phyloP scores from a whole-genome alignment of 1,284 basidiomycete species.

The Ganoderma multipileum region DNA sequence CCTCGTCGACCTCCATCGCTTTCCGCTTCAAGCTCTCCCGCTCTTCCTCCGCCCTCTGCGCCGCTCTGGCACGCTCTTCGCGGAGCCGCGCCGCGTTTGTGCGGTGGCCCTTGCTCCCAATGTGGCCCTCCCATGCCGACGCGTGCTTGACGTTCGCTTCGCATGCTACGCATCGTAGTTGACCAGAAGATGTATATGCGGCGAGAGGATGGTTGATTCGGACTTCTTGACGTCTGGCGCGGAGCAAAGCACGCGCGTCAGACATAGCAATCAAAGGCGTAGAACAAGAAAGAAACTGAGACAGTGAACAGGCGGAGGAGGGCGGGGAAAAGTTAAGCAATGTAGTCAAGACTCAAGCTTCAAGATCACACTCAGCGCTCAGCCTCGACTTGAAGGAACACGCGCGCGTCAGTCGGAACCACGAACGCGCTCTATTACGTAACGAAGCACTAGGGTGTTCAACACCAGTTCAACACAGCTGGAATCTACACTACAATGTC shows the following conservation, averaged over 20 bases:
- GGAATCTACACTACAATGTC: slow-evolving; percentile 21
- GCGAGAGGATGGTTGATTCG: slow-evolving; percentile 77
- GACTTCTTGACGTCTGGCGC: slow-evolving; percentile 77
- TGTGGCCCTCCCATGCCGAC: slow-evolving; percentile 83
- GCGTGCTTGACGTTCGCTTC: slow-evolving; percentile 70
- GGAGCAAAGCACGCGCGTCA: slow-evolving; percentile 76
- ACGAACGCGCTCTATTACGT: slow-evolving; percentile 26
- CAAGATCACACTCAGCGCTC: background rate
- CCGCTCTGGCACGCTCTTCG: slow-evolving; percentile 51
- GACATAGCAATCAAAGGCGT: slow-evolving; percentile 54
- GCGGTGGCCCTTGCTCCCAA: slow-evolving; percentile 81
- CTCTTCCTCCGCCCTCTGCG: slow-evolving; percentile 36
- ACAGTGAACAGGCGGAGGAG: background rate
- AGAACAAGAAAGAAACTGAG: background rate
- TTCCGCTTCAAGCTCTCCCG: slow-evolving; percentile 49
- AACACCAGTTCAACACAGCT: slow-evolving; percentile 18
- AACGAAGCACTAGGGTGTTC: slow-evolving; percentile 16
- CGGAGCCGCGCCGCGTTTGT: slow-evolving; percentile 62
- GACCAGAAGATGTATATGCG: slow-evolving; percentile 65
- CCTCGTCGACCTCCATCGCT: slow-evolving; percentile 46
- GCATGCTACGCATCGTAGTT: slow-evolving; percentile 76
- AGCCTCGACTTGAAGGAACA: background rate
- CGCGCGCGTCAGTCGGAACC: slow-evolving; percentile 13
- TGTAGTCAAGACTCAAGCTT: too few species aligned
- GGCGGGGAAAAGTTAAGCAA: background rate